Evolutionary conservation across 2,329 filamentous ascomycete genomes (phyloP).

Genomic region (Podosphaera xanthii): DNA sequence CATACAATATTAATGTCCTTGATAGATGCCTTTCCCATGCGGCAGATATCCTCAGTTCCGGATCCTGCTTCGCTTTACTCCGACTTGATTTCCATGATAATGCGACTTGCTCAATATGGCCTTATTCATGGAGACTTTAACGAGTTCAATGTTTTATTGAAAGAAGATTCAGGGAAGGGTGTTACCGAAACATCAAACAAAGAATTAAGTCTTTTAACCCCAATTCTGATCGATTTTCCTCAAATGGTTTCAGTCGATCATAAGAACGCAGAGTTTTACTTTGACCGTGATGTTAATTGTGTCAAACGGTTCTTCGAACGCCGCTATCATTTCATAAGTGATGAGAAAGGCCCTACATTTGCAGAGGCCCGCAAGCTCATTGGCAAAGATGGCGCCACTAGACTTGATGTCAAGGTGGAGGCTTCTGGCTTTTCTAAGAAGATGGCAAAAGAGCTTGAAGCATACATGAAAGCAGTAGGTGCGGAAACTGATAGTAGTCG

Average conservation of each 20-base stretch:
- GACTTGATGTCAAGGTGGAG: conserved; percentile 72
- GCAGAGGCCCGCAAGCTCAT: conserved; percentile 58
- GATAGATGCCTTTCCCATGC: conserved; percentile 75
- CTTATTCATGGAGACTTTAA: conserved; percentile 97
- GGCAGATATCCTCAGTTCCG: conserved; percentile 66
- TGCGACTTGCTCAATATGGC: conserved; percentile 63
- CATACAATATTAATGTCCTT: conserved; percentile 95
- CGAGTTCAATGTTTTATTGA: conserved; percentile 90
- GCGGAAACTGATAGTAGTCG: conserved; percentile 23
- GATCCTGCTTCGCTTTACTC: conserved; percentile 71
- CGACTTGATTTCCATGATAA: conserved; percentile 71
- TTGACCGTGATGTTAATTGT: conserved; percentile 85
- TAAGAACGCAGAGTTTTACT: conserved; percentile 85
- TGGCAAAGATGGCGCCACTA: conserved; percentile 36
- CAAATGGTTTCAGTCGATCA: conserved; percentile 97
- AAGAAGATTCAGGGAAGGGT: conserved; percentile 15
- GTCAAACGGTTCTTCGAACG: conserved; percentile 86
- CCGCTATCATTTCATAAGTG: conserved; percentile 67
- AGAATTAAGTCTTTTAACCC: conserved; percentile 35
- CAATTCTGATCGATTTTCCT: conserved; percentile 88
- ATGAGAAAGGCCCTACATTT: conserved; percentile 67
- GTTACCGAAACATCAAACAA: conserved; percentile 3
- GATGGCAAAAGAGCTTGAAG: conserved; percentile 83
- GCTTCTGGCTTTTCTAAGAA: conserved; percentile 93
- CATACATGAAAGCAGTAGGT: conserved; percentile 58